Evolutionary conservation across 176 grass and related monocot species (phyloP), one percentile per base, ranked within the genome.

Genomic region (Zizania latifolia): DNA sequence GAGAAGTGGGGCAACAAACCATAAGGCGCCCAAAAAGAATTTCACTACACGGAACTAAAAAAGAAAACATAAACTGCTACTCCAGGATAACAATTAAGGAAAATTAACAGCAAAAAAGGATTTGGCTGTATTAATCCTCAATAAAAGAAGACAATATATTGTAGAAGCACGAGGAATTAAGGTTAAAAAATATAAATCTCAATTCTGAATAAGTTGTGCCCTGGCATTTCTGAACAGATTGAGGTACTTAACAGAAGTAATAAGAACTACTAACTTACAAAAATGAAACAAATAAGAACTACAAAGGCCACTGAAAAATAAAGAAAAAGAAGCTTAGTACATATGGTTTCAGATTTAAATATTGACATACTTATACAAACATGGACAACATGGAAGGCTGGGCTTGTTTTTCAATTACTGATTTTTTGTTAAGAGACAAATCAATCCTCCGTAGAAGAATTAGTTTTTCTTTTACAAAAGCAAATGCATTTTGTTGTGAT

Each of bases 231-330:
- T 74, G 22, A 74, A 75, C 4, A 27, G 19, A 67, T 75, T 48
- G 46, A 60, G 27, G 28, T 65, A 68, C 62, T 67, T 39, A 67
- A 74, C 14, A 58, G 72, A 74, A 62, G 27, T 48, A 36, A 80
- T 24, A 65, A 54, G 12, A 65, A 16, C 48, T 9, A 69, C 39
- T 46, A 16, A 9, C 35, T 43, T 64, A 10, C 12, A 39, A 55
- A 65, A 58, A 17, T 33, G 21, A 32, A 2, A 2, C 33, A 75
- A 45, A 75, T 5, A n/a, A 48, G 19, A 62, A 23, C 73, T 31
- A 34, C 2, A 34, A 16, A 24, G 40, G 10, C 19, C 22, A 16
- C 29, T 48, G 39, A 13, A 32, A 46, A 14, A 41, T 37, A 5
- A 23, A 19, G n/a, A 29, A 38, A 32, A 11, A 27, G 38, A 46